phyloP scores from a whole-genome alignment of 371 early-diverging fungal species.

The Cokeromyces recurvatus region DNA sequence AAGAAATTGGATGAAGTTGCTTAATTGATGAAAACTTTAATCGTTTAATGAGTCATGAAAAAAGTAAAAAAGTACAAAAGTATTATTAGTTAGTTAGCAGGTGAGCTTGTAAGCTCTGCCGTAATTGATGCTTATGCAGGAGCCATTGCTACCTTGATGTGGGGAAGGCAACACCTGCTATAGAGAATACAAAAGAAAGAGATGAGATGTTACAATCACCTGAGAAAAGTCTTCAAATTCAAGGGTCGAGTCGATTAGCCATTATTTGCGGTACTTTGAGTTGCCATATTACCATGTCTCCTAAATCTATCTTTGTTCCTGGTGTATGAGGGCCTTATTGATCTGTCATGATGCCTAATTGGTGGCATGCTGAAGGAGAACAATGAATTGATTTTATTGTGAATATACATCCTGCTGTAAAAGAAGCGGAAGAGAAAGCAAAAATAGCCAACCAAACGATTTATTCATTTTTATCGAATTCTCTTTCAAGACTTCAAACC shows the following conservation, averaged over 20 bases:
- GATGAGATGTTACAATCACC: too few species aligned
- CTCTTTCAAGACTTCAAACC: conserved; percentile 27
- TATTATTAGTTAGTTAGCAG: conserved; percentile 55
- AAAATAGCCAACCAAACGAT: conserved; percentile 28
- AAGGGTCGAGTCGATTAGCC: conserved; percentile 55
- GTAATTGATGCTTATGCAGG: conserved; percentile 80
- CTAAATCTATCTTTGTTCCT: conserved; percentile 53
- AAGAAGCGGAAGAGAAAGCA: conserved; percentile 25
- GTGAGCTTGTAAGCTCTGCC: conserved; percentile 61
- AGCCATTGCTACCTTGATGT: conserved; percentile 54
- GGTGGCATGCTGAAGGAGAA: conserved; percentile 70
- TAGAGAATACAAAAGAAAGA: too few species aligned
- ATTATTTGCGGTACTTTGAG: conserved; percentile 71
- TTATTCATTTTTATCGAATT: conserved; percentile 47
- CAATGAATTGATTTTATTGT: conserved; percentile 67
- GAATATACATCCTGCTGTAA: conserved; percentile 52
- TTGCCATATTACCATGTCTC: conserved; percentile 66
- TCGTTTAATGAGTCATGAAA: too few species aligned
- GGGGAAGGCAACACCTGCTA: conserved; percentile 41
- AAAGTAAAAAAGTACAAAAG: too few species aligned
- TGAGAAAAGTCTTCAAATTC: too few species aligned
- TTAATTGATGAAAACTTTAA: conserved; percentile 47
- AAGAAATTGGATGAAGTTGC: conserved; percentile 53
- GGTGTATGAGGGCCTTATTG: conserved; percentile 65
- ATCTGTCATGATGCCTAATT: conserved; percentile 57